phyloP scores from a whole-genome alignment of 306 rosid species.

The Casuarina cunninghamiana region DNA sequence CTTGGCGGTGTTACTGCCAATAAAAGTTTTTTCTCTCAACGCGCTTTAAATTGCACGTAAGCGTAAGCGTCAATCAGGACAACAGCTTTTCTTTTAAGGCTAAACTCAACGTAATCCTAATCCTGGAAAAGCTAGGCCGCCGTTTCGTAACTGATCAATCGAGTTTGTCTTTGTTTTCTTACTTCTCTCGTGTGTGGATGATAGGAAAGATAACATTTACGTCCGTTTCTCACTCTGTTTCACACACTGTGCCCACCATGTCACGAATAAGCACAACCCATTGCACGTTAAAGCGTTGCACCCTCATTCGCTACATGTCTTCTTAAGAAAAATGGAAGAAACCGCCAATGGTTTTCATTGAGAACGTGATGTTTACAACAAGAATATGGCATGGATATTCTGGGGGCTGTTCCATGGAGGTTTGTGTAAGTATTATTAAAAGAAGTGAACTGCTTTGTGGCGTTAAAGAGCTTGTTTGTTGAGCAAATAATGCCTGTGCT shows the following conservation, averaged over 20 bases:
- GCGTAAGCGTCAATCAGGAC: conserved; percentile 17
- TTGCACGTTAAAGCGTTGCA: conserved; percentile 34
- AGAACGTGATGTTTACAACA: too few species aligned
- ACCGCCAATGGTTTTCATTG: too few species aligned
- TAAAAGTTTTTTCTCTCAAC: conserved; percentile 45
- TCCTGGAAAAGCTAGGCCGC: too few species aligned
- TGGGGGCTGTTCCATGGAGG: too few species aligned
- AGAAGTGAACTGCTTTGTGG: too few species aligned
- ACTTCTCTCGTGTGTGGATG: too few species aligned
- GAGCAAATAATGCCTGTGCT: too few species aligned
- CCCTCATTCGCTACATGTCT: conserved; percentile 37
- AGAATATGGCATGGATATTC: not conserved
- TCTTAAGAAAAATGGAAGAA: conserved; percentile 30
- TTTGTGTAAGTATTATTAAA: too few species aligned
- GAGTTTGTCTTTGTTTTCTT: too few species aligned
- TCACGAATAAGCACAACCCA: conserved; percentile 31
- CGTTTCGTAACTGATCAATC: too few species aligned
- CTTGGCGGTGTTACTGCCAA: conserved; percentile 54
- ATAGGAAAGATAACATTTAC: conserved; percentile 24
- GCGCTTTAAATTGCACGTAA: conserved; percentile 27
- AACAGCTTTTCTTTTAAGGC: not conserved
- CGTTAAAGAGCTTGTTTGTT: too few species aligned
- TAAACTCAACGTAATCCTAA: not conserved
- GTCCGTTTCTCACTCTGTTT: conserved; percentile 42
- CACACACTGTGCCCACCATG: conserved; percentile 36